Percentiles rank a stretch among this genome's conserved stretches.
Evolutionary conservation across 441 rosid genomes (phyloP).

Genomic region (Eutrema salsugineum): DNA sequence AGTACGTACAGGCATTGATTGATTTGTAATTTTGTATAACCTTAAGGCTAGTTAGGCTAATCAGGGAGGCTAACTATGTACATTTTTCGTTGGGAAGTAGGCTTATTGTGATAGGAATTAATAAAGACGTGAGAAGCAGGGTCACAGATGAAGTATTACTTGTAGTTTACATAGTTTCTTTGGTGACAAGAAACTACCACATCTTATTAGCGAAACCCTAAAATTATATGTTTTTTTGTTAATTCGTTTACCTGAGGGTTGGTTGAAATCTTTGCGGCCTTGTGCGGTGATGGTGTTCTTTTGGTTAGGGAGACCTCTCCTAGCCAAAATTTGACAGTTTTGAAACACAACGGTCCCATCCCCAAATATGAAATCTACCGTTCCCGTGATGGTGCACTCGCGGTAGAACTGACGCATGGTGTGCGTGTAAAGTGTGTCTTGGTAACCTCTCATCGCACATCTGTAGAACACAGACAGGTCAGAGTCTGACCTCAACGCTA

Average conservation of each 20-base stretch:
- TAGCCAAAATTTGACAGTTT: constrained; percentile 36
- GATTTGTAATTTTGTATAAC: neutral
- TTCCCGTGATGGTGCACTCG: constrained; percentile 55
- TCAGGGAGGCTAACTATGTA: neutral
- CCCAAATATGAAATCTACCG: constrained; percentile 38
- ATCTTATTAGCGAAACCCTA: neutral
- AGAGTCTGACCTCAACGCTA: constrained; percentile 74
- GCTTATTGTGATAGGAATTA: neutral
- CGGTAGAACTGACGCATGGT: constrained; percentile 90
- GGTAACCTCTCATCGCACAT: constrained; percentile 67
- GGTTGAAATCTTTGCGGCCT: constrained; percentile 31
- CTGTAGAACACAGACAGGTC: constrained; percentile 65
- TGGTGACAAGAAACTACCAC: neutral
- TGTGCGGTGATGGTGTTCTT: constrained; percentile 40
- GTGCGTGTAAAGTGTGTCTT: constrained; percentile 87
- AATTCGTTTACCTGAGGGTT: constrained; percentile 29
- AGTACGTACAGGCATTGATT: neutral
- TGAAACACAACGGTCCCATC: constrained; percentile 36
- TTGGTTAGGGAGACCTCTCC: constrained; percentile 30
- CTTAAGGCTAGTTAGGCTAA: neutral
- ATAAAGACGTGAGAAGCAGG: neutral
- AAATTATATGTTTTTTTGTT: neutral
- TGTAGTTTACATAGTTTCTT: neutral
- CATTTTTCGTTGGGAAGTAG: neutral
- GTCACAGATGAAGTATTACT: neutral